Evolutionary conservation across 768 basidiomycete genomes (phyloP).

Genomic region (Macrocybe gigantea): DNA sequence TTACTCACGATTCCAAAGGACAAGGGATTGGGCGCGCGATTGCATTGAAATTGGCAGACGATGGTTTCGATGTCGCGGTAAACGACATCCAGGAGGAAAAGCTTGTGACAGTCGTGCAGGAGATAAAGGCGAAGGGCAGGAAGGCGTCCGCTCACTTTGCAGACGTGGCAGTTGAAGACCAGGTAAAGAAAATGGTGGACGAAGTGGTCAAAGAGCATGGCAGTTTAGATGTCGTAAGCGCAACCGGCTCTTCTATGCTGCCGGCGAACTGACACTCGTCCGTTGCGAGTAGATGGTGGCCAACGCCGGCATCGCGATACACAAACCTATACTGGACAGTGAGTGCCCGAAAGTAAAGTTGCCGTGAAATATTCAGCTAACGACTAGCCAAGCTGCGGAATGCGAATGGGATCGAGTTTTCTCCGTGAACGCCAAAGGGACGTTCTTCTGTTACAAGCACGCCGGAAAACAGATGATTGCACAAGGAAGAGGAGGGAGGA

Average conservation of each 20-base stretch:
- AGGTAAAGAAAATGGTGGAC: slow-evolving; percentile 16
- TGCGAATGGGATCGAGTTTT: slow-evolving; percentile 36
- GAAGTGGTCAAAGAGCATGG: slow-evolving; percentile 12
- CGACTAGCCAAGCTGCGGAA: slow-evolving; percentile 18
- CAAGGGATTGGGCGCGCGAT: slow-evolving; percentile 16
- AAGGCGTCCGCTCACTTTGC: slow-evolving; percentile 10
- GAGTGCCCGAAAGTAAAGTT: not conserved
- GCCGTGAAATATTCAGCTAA: not conserved
- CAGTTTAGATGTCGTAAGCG: slow-evolving; percentile 26
- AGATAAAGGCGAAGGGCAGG: slow-evolving; percentile 15
- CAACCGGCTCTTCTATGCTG: not conserved
- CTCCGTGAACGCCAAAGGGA: slow-evolving; percentile 50
- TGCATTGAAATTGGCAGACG: slow-evolving; percentile 13
- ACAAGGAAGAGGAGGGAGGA: slow-evolving; percentile 46
- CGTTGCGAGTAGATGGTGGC: slow-evolving; percentile 22
- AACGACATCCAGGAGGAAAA: slow-evolving; percentile 28
- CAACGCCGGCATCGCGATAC: slow-evolving; percentile 20
- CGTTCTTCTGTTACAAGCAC: slow-evolving; percentile 59
- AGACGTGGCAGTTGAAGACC: slow-evolving; percentile 15
- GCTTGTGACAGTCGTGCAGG: slow-evolving; percentile 6
- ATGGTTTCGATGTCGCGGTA: slow-evolving; percentile 15
- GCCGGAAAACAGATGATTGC: slow-evolving; percentile 57
- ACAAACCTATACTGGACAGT: slow-evolving; percentile 15
- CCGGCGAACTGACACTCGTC: not conserved
- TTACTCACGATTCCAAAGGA: slow-evolving; percentile 2